Evolutionary conservation across 768 basidiomycete genomes (phyloP).

Genomic region (Tylopilus vinaceipallidus): DNA sequence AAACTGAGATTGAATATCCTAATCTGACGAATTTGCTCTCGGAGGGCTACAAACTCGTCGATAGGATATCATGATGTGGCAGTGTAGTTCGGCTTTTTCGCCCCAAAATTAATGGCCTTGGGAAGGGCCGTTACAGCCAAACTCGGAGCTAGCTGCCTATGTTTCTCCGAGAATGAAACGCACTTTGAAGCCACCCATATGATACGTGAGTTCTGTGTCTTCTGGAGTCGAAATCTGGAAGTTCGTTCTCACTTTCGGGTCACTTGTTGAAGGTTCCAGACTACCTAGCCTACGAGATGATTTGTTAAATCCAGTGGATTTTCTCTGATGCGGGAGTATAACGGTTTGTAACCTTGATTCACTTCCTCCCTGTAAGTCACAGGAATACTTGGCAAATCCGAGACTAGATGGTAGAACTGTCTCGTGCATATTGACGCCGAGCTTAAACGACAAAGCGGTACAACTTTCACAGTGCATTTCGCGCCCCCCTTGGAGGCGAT

Average conservation of each 20-base stretch:
- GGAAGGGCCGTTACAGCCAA: background rate
- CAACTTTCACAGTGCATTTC: background rate
- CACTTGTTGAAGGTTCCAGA: background rate
- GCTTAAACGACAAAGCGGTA: background rate
- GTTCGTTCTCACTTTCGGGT: background rate
- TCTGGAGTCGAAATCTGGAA: background rate
- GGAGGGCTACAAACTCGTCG: background rate
- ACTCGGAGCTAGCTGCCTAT: background rate
- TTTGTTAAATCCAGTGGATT: background rate
- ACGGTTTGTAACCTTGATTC: background rate
- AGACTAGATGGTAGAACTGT: background rate
- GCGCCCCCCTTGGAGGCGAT: background rate
- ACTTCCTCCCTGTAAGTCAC: too few species aligned
- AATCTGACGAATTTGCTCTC: too few species aligned
- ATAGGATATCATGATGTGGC: constrained; percentile 7
- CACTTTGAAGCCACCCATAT: background rate
- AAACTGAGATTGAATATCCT: background rate
- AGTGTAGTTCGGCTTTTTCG: constrained; percentile 2
- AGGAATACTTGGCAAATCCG: background rate
- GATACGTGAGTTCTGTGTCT: background rate
- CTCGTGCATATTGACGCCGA: background rate
- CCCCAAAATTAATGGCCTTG: background rate
- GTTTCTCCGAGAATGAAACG: background rate
- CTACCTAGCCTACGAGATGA: background rate
- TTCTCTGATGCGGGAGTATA: background rate